Conservation (phyloP, 2,329 filamentous ascomycete species). For the Aspergillus floridensis region DNA sequence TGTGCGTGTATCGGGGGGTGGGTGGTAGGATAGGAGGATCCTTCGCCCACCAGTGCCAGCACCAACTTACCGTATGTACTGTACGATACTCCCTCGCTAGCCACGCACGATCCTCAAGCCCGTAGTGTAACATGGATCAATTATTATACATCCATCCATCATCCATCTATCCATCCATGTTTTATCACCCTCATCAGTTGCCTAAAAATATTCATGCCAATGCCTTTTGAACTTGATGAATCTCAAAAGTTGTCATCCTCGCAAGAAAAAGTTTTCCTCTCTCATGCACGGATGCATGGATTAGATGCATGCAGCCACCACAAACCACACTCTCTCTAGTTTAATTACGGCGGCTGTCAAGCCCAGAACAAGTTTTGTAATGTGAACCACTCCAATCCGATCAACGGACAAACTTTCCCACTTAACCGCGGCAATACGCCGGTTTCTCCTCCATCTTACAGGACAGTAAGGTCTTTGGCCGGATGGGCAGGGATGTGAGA, state of each 20-base stretch:
- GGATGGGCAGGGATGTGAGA: neutral
- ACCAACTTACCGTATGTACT: neutral
- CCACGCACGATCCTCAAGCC: neutral
- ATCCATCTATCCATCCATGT: neutral
- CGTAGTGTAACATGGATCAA: neutral
- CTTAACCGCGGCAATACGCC: neutral
- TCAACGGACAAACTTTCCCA: neutral
- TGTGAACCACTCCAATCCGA: neutral
- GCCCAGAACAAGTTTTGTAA: neutral
- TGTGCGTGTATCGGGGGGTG: too few relatives aligned
- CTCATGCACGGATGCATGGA: too few relatives aligned
- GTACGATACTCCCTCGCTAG: neutral
- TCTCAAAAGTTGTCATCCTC: too few relatives aligned
- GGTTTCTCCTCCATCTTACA: neutral
- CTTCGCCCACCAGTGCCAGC: too few relatives aligned
- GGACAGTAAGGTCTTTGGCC: too few relatives aligned
- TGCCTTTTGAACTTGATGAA: neutral
- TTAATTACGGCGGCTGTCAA: neutral
- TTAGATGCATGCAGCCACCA: too few relatives aligned
- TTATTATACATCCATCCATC: neutral
- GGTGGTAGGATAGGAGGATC: too few relatives aligned
- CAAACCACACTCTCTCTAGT: too few relatives aligned
- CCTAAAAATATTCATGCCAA: neutral
- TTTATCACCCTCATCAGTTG: neutral
- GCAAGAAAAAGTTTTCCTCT: too few relatives aligned